Conservation (phyloP, 371 early-diverging fungal genomes). For the Mucor indicus region DNA sequence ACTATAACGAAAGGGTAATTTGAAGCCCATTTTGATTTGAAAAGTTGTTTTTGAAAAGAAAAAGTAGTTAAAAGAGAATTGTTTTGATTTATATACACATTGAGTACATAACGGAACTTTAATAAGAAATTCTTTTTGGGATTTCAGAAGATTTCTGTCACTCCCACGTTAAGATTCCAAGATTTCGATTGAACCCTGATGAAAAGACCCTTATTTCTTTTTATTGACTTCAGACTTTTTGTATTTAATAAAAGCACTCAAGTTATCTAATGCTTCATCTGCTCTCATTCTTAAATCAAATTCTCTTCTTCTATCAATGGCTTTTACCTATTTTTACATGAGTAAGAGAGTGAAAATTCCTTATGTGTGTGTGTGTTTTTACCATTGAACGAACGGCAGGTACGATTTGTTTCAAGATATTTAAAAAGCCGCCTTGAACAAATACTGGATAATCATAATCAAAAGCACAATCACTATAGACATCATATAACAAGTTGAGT, state of each 20-base stretch:
- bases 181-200: constrained; percentile 1
- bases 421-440: constrained; percentile 63
- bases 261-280: constrained; percentile 77
- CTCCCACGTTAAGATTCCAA: too few species aligned
- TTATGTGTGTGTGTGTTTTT: constrained; percentile 3
- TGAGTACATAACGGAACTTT: not conserved
- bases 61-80: not conserved
- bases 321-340: constrained; percentile 44
- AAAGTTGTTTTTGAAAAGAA: not conserved
- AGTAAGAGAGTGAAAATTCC: not conserved
- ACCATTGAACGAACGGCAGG: constrained; percentile 52
- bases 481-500: constrained; percentile 81
- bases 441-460: constrained; percentile 86
- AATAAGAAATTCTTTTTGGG: not conserved
- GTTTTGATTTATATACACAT: not conserved
- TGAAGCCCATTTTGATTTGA: constrained; percentile 23
- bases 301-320: constrained; percentile 71
- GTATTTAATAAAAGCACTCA: constrained; percentile 83
- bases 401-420: constrained; percentile 51
- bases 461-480: constrained; percentile 80
- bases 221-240: constrained; percentile 49
- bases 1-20: constrained; percentile 47
- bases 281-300: constrained; percentile 69
- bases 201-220: not conserved
- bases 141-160: too few species aligned